Evolutionary conservation across 768 basidiomycete genomes (phyloP).

Genomic region (Amanita pallidorosea): DNA sequence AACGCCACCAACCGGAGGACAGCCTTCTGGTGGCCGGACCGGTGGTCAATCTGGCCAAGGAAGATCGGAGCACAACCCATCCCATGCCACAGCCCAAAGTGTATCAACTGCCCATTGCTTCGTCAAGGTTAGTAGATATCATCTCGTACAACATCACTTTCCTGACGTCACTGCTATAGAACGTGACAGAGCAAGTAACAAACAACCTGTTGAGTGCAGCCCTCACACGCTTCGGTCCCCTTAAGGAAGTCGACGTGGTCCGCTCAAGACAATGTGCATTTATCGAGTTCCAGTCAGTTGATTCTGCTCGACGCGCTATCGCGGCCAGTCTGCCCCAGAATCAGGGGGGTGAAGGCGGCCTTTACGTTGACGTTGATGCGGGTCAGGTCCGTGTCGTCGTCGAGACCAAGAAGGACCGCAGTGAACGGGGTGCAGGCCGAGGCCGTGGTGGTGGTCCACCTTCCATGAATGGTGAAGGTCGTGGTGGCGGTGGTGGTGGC

Average conservation of each 20-base stretch:
- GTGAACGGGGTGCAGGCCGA: conserved; percentile 60
- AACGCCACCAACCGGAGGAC: conserved; percentile 19
- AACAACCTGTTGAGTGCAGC: conserved; percentile 34
- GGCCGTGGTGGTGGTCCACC: conserved; percentile 58
- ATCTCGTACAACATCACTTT: neutral
- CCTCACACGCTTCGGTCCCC: conserved; percentile 64
- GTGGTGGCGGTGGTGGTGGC: conserved; percentile 29
- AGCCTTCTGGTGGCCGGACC: conserved; percentile 18
- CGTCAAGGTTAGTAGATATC: conserved; percentile 58
- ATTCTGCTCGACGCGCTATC: conserved; percentile 82
- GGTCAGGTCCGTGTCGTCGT: conserved; percentile 53
- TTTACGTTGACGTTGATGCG: conserved; percentile 58
- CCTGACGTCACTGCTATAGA: conserved; percentile 24
- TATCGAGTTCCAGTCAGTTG: conserved; percentile 74
- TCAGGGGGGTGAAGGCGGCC: conserved; percentile 85
- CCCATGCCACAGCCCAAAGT: conserved; percentile 42
- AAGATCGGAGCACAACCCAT: conserved; percentile 27
- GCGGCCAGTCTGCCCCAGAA: conserved; percentile 48
- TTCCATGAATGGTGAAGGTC: conserved; percentile 35
- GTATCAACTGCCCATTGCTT: conserved; percentile 77
- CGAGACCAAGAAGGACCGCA: conserved; percentile 87
- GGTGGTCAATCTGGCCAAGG: conserved; percentile 18
- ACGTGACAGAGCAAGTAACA: conserved; percentile 60
- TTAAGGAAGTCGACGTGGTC: conserved; percentile 86
- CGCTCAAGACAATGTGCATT: conserved; percentile 88